phyloP scores from a whole-genome alignment of 2,329 filamentous ascomycete genomes.

The Colletotrichum sp. region DNA sequence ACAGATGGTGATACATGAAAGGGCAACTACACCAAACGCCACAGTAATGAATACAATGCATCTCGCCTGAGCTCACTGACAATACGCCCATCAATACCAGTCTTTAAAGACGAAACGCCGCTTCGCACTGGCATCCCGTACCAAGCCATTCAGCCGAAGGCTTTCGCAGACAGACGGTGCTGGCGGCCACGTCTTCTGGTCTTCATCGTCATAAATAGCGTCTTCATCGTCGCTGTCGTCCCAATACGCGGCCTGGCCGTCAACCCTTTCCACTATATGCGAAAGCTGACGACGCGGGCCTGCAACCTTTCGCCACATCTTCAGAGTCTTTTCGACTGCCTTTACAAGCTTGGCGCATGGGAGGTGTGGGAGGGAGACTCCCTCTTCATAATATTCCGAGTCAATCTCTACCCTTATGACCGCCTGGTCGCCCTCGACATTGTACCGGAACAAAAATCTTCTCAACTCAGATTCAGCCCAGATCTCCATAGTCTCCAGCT shows the following conservation, averaged over 20 bases:
- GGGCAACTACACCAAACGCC: not conserved
- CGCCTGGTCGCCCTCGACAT: not conserved
- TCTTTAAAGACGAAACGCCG: not conserved
- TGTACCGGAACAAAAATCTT: not conserved
- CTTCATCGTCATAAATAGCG: not conserved
- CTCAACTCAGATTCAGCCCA: not conserved
- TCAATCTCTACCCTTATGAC: not conserved
- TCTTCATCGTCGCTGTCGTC: not conserved
- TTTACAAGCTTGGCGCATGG: not conserved
- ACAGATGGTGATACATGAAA: not conserved
- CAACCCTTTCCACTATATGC: not conserved
- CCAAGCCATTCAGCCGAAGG: not conserved
- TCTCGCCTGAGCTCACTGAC: not conserved
- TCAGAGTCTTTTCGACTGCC: not conserved
- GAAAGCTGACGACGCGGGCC: not conserved
- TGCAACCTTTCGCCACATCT: not conserved
- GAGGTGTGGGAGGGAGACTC: not conserved
- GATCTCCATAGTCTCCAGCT: not conserved
- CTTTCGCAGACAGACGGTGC: not conserved
- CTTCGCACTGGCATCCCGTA: not conserved
- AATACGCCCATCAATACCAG: not conserved
- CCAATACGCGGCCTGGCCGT: not conserved
- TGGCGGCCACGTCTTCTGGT: not conserved
- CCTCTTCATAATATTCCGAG: not conserved
- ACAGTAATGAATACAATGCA: not conserved